A percentile compares a stretch with the other conserved stretches of the same genome.
Evolutionary conservation across 1,139 yeast genomes (phyloP).

Genomic region (Nadsonia commutata): DNA sequence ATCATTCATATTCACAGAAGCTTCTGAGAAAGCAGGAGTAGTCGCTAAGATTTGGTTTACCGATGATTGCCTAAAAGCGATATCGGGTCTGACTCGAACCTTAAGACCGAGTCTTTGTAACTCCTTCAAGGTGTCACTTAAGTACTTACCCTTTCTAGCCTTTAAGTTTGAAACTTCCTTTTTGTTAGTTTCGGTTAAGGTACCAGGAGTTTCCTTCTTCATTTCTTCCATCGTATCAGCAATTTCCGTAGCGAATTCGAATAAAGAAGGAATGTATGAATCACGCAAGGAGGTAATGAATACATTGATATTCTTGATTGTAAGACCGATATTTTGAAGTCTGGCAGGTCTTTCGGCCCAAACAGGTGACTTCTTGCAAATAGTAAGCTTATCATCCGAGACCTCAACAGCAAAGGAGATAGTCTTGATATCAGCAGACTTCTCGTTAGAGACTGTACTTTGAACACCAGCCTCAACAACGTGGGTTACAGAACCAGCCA

Average conservation of each 20-base stretch:
- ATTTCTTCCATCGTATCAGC: constrained; percentile 46
- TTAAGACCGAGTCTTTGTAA: constrained; percentile 64
- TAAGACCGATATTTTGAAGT: constrained; percentile 30
- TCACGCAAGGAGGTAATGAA: constrained; percentile 9
- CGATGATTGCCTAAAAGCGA: constrained; percentile 44
- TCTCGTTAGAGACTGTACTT: constrained; percentile 8
- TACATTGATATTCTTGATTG: constrained; percentile 18
- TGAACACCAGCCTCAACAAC: constrained; percentile 51
- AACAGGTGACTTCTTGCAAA: constrained; percentile 4
- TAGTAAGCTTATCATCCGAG: constrained; percentile 9
- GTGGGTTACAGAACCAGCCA: constrained; percentile 38
- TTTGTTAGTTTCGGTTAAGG: constrained; percentile 58
- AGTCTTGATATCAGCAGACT: constrained; percentile 5
- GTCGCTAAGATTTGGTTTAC: constrained; percentile 45
- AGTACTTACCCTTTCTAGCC: constrained; percentile 60
- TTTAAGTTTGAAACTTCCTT: constrained; percentile 58
- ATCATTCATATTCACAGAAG: constrained; percentile 37
- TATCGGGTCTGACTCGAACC: constrained; percentile 48
- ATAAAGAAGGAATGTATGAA: constrained; percentile 27
- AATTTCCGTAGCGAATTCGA: constrained; percentile 40
- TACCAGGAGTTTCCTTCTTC: constrained; percentile 62
- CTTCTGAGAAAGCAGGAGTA: constrained; percentile 31
- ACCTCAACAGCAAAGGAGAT: constrained; percentile 7
- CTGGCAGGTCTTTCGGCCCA: constrained; percentile 7
- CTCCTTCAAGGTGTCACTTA: constrained; percentile 66